Evolutionary conservation across 2,329 filamentous ascomycete species (phyloP), one percentile per base, ranked within the genome.

Genomic region (Trichophyton simii): DNA sequence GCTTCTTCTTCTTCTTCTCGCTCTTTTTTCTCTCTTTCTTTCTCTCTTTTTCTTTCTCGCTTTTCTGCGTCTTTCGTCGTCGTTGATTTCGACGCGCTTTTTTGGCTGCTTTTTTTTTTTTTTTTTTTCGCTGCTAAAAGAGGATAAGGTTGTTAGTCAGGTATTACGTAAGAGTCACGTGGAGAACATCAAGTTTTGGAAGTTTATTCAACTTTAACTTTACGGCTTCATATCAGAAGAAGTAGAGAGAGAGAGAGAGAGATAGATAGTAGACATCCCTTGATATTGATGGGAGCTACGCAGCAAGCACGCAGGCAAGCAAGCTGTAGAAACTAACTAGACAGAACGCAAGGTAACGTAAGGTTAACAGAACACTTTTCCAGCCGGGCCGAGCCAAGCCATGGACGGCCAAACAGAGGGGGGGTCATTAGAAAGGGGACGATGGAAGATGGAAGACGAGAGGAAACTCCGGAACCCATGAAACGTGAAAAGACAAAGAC

Each of bases 81-180:
- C 11, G 42, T 20, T 36, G 34, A 38, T 38, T 13, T 13, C 3
- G 34, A 38, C 34, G 44, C 44, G 44, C 22, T 31, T 48, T 48
- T 22, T 50, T 22, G 18, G 46, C n/a, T 20, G 46, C 18, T 22
- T 50, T 50, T 50, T 50, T 50, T 9, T 48, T 9, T 48, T 28
- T 28, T 28, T 28, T 3, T 25, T 36, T 13, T 38, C 34, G 34
- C 34, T 15, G 46, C 20, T 13, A 13, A 15, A 31, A 52, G 25
- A 50, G 46, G 8, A 48, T 25, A 48, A 25, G 20, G 20, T 13
- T 25, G 20, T 52, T 25, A 15, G 46, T 52, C 20, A 28, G 46
- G 0, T 22, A 2, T 48, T 48, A 48, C 28, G 8, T 48, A 22
- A 48, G 20, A 2, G 22, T 68, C 68, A 71, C 66, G 68, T 71